A percentile compares a stretch with the other conserved stretches of the same genome.
These are phyloP conservation scores for Baudoinia panamericana DNA, from an alignment of 495 filamentous ascomycete species.

Conservation along the genomic window DNA sequence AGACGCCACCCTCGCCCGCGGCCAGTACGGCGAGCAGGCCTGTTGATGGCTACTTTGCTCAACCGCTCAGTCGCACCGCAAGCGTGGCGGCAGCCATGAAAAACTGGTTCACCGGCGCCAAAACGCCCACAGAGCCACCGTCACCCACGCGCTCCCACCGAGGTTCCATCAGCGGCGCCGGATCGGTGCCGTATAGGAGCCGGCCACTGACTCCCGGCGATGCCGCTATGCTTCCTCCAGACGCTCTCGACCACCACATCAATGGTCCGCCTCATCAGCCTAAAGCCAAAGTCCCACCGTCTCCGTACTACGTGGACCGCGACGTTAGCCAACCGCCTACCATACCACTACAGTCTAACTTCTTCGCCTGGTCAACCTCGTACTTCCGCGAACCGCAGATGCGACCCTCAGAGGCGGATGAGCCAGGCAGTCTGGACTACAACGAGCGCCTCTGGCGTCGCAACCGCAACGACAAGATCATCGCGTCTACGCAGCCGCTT, in stretches of 20 bases:
- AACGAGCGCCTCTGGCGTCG: slow-evolving; percentile 89
- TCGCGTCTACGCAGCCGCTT: slow-evolving; percentile 80
- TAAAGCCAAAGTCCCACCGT: slow-evolving; percentile 59
- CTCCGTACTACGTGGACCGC: slow-evolving; percentile 54
- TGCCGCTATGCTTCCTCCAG: slow-evolving; percentile 50
- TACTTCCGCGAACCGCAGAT: slow-evolving; percentile 99
- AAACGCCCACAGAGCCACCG: slow-evolving; percentile 18
- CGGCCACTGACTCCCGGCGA: slow-evolving; percentile 15
- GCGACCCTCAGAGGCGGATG: slow-evolving; percentile 88
- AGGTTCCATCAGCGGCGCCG: slow-evolving; percentile 35
- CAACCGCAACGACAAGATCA: slow-evolving; percentile 81
- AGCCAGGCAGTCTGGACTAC: slow-evolving; percentile 93
- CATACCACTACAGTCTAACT: slow-evolving; percentile 67
- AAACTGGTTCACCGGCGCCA: slow-evolving; percentile 47
- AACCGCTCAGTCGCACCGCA: slow-evolving; percentile 53
- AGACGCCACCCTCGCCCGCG: slow-evolving; percentile 39
- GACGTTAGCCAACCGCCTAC: slow-evolving; percentile 40
- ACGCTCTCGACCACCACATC: slow-evolving; percentile 59
- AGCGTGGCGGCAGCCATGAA: slow-evolving; percentile 63
- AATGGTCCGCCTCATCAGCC: slow-evolving; percentile 59
- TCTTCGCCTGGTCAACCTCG: slow-evolving; percentile 91
- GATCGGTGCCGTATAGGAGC: slow-evolving; percentile 9
- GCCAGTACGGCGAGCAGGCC: slow-evolving; percentile 31
- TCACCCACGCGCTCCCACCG: slow-evolving; percentile 26
- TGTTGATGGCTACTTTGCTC: slow-evolving; percentile 49